Evolutionary conservation across 345 rosid genomes (phyloP).

Genomic region (Cardamine occulta): DNA sequence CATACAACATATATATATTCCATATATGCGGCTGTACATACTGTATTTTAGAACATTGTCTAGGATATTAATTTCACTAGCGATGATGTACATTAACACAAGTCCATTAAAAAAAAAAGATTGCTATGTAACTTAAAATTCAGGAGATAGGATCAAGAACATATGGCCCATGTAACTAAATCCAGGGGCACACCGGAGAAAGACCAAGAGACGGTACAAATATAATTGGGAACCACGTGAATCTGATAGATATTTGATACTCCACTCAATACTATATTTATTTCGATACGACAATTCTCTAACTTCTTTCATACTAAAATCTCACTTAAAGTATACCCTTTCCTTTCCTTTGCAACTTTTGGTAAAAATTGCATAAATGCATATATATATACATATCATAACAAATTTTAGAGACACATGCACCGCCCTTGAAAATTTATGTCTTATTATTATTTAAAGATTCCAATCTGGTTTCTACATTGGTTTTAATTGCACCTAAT

Average conservation of each 20-base stretch:
- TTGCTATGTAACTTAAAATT: background rate
- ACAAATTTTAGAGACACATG: conserved; percentile 8
- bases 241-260: conserved; percentile 37
- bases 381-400: background rate
- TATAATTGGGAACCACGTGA: conserved; percentile 38
- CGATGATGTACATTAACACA: background rate
- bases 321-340: conserved; percentile 32
- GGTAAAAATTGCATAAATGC: conserved; percentile 4
- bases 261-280: conserved; percentile 30
- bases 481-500: background rate
- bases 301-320: conserved; percentile 33
- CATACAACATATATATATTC: no score
- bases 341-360: conserved; percentile 24
- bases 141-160: conserved; percentile 1
- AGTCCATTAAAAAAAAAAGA: background rate
- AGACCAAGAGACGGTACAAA: conserved; percentile 23
- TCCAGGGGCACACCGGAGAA: conserved; percentile 24
- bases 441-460: background rate
- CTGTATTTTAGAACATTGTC: no score
- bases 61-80: background rate
- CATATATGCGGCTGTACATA: no score
- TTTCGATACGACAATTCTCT: conserved; percentile 33
- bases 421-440: background rate
- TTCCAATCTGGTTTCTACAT: background rate
- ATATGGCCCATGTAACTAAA: conserved; percentile 32